Evolutionary conservation across 352 stramenopile species (phyloP), one percentile per base, ranked within the genome.

Genomic region (Phytopythium litorale): DNA sequence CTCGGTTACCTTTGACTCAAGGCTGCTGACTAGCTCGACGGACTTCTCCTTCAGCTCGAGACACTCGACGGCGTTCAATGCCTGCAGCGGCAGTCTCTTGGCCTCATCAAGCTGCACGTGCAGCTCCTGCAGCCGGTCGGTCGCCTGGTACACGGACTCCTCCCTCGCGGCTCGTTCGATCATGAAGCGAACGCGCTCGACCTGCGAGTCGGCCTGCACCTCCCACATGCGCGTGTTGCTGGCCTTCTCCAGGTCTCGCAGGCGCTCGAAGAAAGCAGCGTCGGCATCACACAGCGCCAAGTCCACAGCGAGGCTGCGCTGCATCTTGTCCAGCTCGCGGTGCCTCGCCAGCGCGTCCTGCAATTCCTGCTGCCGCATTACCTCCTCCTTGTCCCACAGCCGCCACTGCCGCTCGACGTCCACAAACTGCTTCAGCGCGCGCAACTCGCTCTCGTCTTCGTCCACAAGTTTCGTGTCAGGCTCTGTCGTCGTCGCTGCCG

Each of bases 151-250:
- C 0, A 88, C 46, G 11, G 79, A 81, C 52, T 89, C 82, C 28
- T 89, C 79, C 0, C 76, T 64, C 1, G 72, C 67, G 13, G 82
- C 78, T 13, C 82, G 82, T 58, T 91, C 82, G 3, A 91, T 64
- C 28, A 89, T 64, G 23, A 89, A 91, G 0, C 78, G 70, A 11
- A 75, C 76, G 16, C 79, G 65, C 23, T 84, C 76, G 15, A 88
- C 68, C 62, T 91, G 82, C 0, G 75, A 59, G 38, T 83, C 72
- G 13, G 76, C 76, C 68, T 91, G 82, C 2, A 78, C 56, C 12
- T 67, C 63, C 79, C 78, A 91, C 52, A 91, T 60, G 3, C 67
- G 60, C 1, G 74, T 72, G 56, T 88, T 78, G 1, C 71, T 25
- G 6, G 70, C 69, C 35, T 86, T 81, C 58, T 90, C 78, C 9